These are phyloP conservation scores for Wakefieldia striispora DNA, from an alignment of 768 basidiomycete genomes.

Conservation along the genomic window DNA sequence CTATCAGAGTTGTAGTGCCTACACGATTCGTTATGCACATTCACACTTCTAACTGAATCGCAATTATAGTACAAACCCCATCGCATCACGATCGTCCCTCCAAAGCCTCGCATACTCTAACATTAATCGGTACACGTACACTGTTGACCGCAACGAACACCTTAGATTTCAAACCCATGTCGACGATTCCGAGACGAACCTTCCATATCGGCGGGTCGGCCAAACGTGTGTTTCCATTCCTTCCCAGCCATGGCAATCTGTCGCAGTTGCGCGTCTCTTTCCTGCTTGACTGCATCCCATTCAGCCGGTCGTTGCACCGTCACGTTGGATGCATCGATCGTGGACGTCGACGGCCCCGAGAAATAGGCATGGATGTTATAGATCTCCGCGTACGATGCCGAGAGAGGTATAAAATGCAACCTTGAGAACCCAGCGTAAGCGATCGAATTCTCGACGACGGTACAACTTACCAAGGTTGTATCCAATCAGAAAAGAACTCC, in stretches of 20 bases:
- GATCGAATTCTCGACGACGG: neutral
- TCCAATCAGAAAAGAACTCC: slow-evolving; percentile 90
- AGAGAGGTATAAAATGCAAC: slow-evolving; percentile 95
- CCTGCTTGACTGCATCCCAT: slow-evolving; percentile 35
- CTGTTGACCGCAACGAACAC: slow-evolving; percentile 35
- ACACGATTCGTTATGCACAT: slow-evolving; percentile 58
- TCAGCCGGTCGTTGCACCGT: slow-evolving; percentile 34
- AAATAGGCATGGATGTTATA: slow-evolving; percentile 95
- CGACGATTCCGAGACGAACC: slow-evolving; percentile 43
- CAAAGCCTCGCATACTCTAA: slow-evolving; percentile 86
- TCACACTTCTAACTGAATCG: no score
- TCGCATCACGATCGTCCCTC: slow-evolving; percentile 79
- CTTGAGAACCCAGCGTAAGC: slow-evolving; percentile 35
- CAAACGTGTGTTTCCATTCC: slow-evolving; percentile 87
- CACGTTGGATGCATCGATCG: slow-evolving; percentile 52
- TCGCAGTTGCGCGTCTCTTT: slow-evolving; percentile 71
- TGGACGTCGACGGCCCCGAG: slow-evolving; percentile 72
- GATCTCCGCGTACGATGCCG: slow-evolving; percentile 82
- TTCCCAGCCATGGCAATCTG: slow-evolving; percentile 89
- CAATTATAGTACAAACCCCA: slow-evolving; percentile 39
- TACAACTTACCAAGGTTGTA: slow-evolving; percentile 74
- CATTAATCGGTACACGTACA: slow-evolving; percentile 83
- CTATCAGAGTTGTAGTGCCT: no score
- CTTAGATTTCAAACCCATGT: neutral
- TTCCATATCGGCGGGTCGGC: slow-evolving; percentile 89